Conservation (phyloP, 352 stramenopile genomes). For the Globisporangium middletonii region DNA sequence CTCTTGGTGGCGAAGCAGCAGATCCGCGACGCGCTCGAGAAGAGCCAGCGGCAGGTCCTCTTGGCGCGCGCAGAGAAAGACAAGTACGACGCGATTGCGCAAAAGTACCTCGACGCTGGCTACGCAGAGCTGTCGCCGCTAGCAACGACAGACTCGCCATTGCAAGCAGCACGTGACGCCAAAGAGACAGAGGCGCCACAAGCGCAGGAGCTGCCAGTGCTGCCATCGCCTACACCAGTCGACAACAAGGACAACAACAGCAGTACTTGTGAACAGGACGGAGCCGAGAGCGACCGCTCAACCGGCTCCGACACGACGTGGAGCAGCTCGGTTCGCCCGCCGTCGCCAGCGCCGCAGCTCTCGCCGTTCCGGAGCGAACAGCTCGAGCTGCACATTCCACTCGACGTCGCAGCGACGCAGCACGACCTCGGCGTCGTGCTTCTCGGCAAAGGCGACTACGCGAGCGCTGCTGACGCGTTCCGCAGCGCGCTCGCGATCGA, state of each 20-base stretch:
- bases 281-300: constrained; percentile 1
- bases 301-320: constrained; percentile 1
- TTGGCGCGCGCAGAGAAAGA: constrained; percentile 24
- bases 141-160: background rate
- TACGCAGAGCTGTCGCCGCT: constrained; percentile 11
- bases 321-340: background rate
- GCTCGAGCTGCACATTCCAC: constrained; percentile 18
- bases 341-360: constrained; percentile 4
- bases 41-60: constrained; percentile 29
- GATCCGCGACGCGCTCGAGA: constrained; percentile 28
- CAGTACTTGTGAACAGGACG: background rate
- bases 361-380: constrained; percentile 13
- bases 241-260: too few relatives aligned
- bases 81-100: constrained; percentile 24
- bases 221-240: too few relatives aligned
- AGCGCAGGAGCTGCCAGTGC: background rate
- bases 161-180: background rate
- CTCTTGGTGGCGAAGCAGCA: constrained; percentile 29
- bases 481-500: constrained; percentile 38
- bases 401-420: constrained; percentile 44
- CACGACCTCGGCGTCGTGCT: constrained; percentile 45
- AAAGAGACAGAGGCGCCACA: background rate
- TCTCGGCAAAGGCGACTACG: constrained; percentile 39
- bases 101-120: constrained; percentile 25
- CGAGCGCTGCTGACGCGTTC: constrained; percentile 27